Evolutionary conservation across 257 asterid genomes (phyloP).

Genomic region (Coffea eugenioides): DNA sequence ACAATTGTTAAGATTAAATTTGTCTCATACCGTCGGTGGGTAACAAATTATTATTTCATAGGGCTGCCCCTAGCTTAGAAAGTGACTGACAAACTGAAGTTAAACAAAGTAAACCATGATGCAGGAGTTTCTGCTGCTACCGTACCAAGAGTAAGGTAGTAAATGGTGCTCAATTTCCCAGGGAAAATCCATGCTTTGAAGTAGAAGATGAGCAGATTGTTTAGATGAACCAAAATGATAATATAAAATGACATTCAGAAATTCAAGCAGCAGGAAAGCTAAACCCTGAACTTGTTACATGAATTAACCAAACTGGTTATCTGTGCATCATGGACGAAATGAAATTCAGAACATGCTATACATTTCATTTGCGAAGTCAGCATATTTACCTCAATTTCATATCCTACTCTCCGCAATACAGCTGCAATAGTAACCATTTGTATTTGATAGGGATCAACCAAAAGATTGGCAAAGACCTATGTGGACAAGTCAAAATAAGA

Average conservation of each 20-base stretch:
- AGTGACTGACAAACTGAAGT: neutral
- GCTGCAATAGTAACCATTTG: slow-evolving; percentile 73
- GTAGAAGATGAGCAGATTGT: neutral
- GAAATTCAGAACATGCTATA: neutral
- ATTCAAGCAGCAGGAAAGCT: slow-evolving; percentile 2
- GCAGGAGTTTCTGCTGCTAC: neutral
- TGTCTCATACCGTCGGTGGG: neutral
- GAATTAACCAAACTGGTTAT: neutral
- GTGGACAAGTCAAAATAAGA: slow-evolving; percentile 9
- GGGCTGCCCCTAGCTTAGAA: neutral
- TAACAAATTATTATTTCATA: neutral
- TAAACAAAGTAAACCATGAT: neutral
- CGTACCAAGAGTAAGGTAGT: neutral
- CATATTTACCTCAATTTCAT: slow-evolving; percentile 76
- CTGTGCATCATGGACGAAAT: neutral
- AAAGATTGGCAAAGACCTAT: slow-evolving; percentile 82
- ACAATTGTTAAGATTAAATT: neutral
- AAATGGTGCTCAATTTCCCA: neutral
- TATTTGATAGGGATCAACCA: slow-evolving; percentile 79
- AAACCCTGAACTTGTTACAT: neutral
- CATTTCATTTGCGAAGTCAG: neutral
- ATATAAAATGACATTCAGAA: neutral
- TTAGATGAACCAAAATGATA: neutral
- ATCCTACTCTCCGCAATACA: slow-evolving; percentile 74
- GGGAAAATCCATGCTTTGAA: neutral